Percentiles rank a stretch among this genome's conserved stretches.
phyloP scores from a whole-genome alignment of 345 rosid genomes.

The Hypericum androsaemum region DNA sequence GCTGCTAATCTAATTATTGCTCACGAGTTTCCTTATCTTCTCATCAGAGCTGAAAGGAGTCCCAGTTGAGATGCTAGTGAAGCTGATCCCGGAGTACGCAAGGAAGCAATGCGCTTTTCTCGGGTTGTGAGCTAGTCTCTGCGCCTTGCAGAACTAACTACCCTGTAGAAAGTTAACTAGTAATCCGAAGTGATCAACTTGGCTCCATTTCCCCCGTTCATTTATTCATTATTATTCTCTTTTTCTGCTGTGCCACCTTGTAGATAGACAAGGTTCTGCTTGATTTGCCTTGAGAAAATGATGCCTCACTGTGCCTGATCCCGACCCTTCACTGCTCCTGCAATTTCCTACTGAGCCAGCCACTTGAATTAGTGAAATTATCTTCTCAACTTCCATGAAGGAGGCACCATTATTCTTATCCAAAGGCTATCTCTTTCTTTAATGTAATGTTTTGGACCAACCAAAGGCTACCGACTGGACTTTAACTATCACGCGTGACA shows the following conservation, averaged over 20 bases:
- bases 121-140: conserved; percentile 41
- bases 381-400: too few relatives aligned
- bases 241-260: background rate
- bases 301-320: too few relatives aligned
- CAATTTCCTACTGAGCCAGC: too few relatives aligned
- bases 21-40: background rate
- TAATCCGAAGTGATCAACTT: conserved; percentile 5
- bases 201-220: conserved; percentile 5
- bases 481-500: too few relatives aligned
- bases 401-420: too few relatives aligned
- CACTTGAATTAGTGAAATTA: too few relatives aligned
- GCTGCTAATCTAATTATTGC: conserved; percentile 4
- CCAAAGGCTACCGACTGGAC: too few relatives aligned
- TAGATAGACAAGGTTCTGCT: conserved; percentile 6
- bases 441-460: too few relatives aligned
- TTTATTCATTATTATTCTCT: background rate
- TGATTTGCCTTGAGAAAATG: background rate
- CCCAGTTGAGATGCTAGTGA: conserved; percentile 49
- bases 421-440: too few relatives aligned
- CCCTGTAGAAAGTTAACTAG: conserved; percentile 20
- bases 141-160: conserved; percentile 23
- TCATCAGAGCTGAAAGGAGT: conserved; percentile 76
- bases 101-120: conserved; percentile 74
- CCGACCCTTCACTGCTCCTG: too few relatives aligned
- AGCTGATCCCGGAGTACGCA: conserved; percentile 77